Conservation (phyloP, 441 rosid genomes). For the Pelargonium australe region DNA sequence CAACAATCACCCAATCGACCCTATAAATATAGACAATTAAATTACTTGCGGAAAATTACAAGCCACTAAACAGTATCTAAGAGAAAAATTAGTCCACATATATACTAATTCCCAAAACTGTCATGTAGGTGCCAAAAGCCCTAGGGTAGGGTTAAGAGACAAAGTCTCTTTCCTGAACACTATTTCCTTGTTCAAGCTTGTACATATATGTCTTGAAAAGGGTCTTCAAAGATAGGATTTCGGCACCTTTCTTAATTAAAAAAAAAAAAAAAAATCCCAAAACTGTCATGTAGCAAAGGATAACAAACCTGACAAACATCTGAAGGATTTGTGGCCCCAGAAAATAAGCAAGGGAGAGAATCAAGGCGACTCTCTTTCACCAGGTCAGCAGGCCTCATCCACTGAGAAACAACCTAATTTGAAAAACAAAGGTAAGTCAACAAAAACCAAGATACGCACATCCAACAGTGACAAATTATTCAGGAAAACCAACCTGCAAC, state of each 20-base stretch:
- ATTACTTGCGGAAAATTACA: conserved; percentile 14
- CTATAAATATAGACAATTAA: conserved; percentile 36
- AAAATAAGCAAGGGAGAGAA: conserved; percentile 78
- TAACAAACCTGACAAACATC: conserved; percentile 98
- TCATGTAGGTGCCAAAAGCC: too few species aligned
- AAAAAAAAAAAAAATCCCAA: too few species aligned
- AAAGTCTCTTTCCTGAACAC: too few species aligned
- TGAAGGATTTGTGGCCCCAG: conserved; percentile 91
- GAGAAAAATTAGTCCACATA: conserved; percentile 16
- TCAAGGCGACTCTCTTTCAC: conserved; percentile 56
- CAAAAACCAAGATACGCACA: conserved; percentile 15
- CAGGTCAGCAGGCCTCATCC: conserved; percentile 95
- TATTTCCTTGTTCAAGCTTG: too few species aligned
- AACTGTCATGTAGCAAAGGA: conserved; percentile 15
- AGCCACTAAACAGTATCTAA: conserved; percentile 12
- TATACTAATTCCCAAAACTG: background rate
- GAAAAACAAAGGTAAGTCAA: conserved; percentile 26
- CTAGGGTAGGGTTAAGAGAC: too few species aligned
- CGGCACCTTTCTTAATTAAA: too few species aligned
- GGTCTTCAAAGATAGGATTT: too few species aligned
- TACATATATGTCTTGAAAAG: too few species aligned
- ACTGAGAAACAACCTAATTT: conserved; percentile 86
- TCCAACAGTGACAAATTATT: conserved; percentile 13
- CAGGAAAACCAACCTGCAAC: conserved; percentile 62
- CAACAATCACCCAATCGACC: conserved; percentile 99